Evolutionary conservation across 371 early-diverging fungal species (phyloP).

Genomic region (Apophysomyces variabilis): DNA sequence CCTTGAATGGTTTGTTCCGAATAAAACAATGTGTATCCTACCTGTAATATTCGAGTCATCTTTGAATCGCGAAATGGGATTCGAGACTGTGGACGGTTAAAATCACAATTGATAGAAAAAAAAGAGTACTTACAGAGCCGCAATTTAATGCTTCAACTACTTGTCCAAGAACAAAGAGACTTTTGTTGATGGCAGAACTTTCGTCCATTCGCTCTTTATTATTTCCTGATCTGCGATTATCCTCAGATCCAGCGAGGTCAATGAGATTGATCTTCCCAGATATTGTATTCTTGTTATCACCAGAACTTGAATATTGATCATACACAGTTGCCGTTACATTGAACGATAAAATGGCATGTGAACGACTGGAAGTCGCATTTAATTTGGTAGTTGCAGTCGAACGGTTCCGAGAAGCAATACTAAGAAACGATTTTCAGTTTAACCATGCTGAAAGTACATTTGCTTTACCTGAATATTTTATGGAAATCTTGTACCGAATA

Average conservation of each 20-base stretch:
- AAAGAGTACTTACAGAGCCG: slow-evolving; percentile 40
- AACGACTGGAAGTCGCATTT: slow-evolving; percentile 65
- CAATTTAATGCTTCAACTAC: slow-evolving; percentile 73
- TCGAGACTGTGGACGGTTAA: slow-evolving; percentile 30
- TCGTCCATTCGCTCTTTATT: slow-evolving; percentile 66
- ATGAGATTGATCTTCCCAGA: slow-evolving; percentile 65
- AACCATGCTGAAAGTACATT: not conserved
- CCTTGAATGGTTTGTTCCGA: not conserved
- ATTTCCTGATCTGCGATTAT: slow-evolving; percentile 76
- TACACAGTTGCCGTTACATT: slow-evolving; percentile 23
- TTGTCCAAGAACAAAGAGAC: slow-evolving; percentile 75
- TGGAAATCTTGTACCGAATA: slow-evolving; percentile 56
- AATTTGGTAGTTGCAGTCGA: slow-evolving; percentile 71
- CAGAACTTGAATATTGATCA: slow-evolving; percentile 15
- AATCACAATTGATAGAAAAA: not conserved
- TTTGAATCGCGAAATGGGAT: slow-evolving; percentile 81
- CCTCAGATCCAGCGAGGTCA: slow-evolving; percentile 81
- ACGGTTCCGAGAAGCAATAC: slow-evolving; percentile 53
- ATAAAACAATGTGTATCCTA: slow-evolving; percentile 8
- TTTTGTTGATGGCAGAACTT: slow-evolving; percentile 74
- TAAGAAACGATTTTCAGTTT: not conserved
- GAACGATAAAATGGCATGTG: slow-evolving; percentile 65
- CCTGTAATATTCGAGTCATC: slow-evolving; percentile 75
- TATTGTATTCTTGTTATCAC: slow-evolving; percentile 20
- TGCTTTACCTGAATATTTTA: slow-evolving; percentile 40